Conservation (phyloP, 163 green algal species). For the Volvox carteri region DNA sequence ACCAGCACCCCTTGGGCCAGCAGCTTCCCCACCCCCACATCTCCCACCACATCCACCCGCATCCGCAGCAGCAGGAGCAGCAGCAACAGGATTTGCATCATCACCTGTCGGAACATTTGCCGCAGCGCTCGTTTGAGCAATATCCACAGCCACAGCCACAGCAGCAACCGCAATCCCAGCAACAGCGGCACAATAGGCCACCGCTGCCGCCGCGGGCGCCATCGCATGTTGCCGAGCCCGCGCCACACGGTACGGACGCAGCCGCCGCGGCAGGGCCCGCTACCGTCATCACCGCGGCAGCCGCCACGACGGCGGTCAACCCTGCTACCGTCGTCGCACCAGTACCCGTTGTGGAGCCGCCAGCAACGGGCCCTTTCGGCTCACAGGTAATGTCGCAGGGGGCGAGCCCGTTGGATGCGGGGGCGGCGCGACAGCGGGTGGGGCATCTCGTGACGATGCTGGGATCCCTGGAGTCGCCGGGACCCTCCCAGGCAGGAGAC, state of each 20-base stretch:
- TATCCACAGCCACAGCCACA: not conserved
- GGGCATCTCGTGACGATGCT: constrained; percentile 23
- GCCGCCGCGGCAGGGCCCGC: not conserved
- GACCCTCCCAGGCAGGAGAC: not conserved
- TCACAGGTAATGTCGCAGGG: not conserved
- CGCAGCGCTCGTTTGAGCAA: too few relatives aligned
- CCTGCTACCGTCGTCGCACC: not conserved
- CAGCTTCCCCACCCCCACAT: not conserved
- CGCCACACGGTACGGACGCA: too few relatives aligned
- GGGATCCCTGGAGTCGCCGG: constrained; percentile 21
- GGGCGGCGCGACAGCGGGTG: not conserved
- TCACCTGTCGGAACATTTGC: too few relatives aligned
- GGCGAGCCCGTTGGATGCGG: constrained; percentile 1
- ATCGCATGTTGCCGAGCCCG: too few relatives aligned
- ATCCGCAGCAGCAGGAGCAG: not conserved
- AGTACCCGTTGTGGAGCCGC: not conserved
- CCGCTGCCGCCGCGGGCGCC: not conserved
- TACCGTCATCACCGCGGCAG: not conserved
- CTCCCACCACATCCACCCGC: not conserved
- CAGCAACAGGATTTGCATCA: not conserved
- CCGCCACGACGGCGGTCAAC: not conserved
- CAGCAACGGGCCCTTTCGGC: not conserved
- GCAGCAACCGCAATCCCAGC: too few relatives aligned
- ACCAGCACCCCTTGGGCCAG: too few relatives aligned
- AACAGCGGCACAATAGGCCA: too few relatives aligned